Evolutionary conservation across 148 eudicot genomes (phyloP).

Genomic region (Chenopodium berlandieri): DNA sequence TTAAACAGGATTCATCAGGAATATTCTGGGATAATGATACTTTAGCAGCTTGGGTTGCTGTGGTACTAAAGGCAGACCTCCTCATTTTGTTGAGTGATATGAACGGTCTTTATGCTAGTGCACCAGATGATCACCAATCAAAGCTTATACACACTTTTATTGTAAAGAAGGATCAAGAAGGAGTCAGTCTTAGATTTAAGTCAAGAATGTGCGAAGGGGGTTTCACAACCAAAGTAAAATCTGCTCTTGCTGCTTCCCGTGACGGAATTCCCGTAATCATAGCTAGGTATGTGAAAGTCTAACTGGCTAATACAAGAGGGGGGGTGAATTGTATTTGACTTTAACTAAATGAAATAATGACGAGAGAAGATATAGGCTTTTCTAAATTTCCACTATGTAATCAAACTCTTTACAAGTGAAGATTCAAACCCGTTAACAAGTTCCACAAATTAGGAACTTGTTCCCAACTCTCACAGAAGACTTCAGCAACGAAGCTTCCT

Average conservation of each 20-base stretch:
- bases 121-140: slow-evolving; percentile 82
- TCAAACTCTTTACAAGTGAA: too few relatives aligned
- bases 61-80: slow-evolving; percentile 93
- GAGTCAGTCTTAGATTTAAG: slow-evolving; percentile 87
- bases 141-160: slow-evolving; percentile 76
- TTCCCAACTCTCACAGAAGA: too few relatives aligned
- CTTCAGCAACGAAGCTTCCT: too few relatives aligned
- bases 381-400: too few relatives aligned
- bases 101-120: slow-evolving; percentile 91
- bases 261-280: slow-evolving; percentile 90
- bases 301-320: too few relatives aligned
- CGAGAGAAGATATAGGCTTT: too few relatives aligned
- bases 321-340: too few relatives aligned
- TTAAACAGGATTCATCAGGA: slow-evolving; percentile 86
- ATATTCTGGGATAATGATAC: slow-evolving; percentile 99
- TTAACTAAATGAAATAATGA: too few relatives aligned
- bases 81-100: slow-evolving; percentile 93
- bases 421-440: too few relatives aligned
- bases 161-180: slow-evolving; percentile 67
- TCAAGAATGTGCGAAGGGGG: slow-evolving; percentile 97
- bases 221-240: slow-evolving; percentile 94
- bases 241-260: slow-evolving; percentile 85
- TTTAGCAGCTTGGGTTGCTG: slow-evolving; percentile 80
- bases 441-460: too few relatives aligned
- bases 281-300: too few relatives aligned